Evolutionary conservation across 192 early-diverging fungal genomes (phyloP), one percentile per base, ranked within the genome.

Genomic region (Umbelopsis sp.): DNA sequence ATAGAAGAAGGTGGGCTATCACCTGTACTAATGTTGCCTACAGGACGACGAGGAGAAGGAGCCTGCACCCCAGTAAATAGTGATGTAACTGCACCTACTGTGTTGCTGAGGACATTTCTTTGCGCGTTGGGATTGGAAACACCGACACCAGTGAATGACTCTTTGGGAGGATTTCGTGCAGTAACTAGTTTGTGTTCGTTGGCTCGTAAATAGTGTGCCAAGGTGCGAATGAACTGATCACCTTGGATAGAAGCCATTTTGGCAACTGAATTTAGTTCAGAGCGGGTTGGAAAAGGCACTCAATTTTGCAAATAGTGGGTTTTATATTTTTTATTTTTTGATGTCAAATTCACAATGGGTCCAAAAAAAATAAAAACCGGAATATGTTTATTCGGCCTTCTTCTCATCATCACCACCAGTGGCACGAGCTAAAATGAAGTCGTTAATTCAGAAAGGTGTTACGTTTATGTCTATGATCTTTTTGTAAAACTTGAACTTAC

Each of bases 191-290:
- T 71, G 31, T 76, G 67, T 56, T 85, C 81, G 69, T 87, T 87
- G 7, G 81, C 66, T 51, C 83, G 84, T 24, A 87, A 65, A 52
- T 85, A 85, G 38, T 87, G 86, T 26, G 82, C 75, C 14, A 87
- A 68, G 14, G 82, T 87, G 70, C 86, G 82, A 65, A 87, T 73
- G 72, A 81, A 87, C 70, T 83, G 80, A 62, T 87, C 86, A 70
- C 82, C 81, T 45, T 76, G 52, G 53, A 84, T 71, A 29, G 66
- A 38, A 21, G 74, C 32, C 26, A 31, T 25, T n/a, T 24, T 74
- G 31, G 17, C 26, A 31, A 2, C 26, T 26, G 52, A 12, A 53
- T 26, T 51, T 53, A 26, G 52, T 53, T n/a, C 52, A 26, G 24
- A 34, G 44, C 68, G 25, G 68, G 49, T 17, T 38, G 49, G 52